These are phyloP conservation scores for Aspergillus aculeatus DNA, from an alignment of 2,329 filamentous ascomycete genomes.

Conservation along the genomic window DNA sequence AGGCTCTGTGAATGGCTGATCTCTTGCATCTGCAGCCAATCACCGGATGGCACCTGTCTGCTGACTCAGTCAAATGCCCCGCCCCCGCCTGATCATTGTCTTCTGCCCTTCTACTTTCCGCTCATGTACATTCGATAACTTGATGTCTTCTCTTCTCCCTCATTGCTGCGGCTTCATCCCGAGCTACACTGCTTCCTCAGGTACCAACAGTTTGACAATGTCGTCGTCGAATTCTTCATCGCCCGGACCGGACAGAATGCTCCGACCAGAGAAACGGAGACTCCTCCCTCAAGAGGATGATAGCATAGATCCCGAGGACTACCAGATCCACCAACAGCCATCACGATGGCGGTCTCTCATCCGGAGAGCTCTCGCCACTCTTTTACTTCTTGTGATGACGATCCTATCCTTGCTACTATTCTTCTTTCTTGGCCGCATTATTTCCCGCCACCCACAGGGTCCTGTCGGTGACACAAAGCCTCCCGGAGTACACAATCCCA, in stretches of 20 bases:
- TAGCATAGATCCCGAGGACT: background rate
- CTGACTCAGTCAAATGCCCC: background rate
- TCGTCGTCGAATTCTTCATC: background rate
- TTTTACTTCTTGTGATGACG: background rate
- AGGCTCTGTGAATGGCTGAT: too few species aligned
- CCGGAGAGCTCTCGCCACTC: background rate
- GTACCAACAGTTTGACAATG: background rate
- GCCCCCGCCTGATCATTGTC: background rate
- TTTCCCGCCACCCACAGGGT: slow-evolving; percentile 8
- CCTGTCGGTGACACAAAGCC: background rate
- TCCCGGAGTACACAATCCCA: slow-evolving; percentile 27
- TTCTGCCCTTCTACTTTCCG: background rate
- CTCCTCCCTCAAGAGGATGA: background rate
- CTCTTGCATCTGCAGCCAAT: background rate
- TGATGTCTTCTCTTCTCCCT: background rate
- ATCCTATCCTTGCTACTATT: background rate
- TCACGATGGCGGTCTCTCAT: background rate
- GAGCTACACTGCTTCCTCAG: background rate
- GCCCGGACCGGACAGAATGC: background rate
- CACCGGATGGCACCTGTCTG: background rate
- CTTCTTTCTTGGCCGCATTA: slow-evolving; percentile 14
- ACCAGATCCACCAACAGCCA: background rate
- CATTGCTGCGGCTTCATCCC: background rate
- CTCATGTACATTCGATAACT: too few species aligned
- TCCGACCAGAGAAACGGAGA: background rate